These are phyloP conservation scores for Candida parachauliodes DNA, from an alignment of 805 yeast genomes.

Conservation along the genomic window DNA sequence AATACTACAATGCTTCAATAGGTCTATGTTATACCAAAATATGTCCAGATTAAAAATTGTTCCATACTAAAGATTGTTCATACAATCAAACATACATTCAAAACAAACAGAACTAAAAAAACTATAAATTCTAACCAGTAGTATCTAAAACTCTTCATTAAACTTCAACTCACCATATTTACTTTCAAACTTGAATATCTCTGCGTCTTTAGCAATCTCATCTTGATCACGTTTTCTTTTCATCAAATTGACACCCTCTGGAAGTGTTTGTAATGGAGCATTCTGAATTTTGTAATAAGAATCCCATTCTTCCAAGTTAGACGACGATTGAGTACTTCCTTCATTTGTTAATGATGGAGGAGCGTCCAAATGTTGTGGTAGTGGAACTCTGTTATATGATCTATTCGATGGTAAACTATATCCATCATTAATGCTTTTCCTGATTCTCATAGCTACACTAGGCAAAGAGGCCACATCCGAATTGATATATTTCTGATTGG, in stretches of 20 bases:
- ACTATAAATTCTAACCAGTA: constrained; percentile 3
- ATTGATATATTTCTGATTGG: constrained; percentile 12
- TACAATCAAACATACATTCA: too few relatives aligned
- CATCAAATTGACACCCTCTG: constrained; percentile 11
- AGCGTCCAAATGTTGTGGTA: constrained; percentile 37
- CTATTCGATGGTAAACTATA: constrained; percentile 27
- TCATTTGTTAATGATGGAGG: constrained; percentile 44
- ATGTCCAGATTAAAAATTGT: too few relatives aligned
- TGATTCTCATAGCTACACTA: constrained; percentile 66
- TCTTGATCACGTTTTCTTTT: constrained; percentile 23
- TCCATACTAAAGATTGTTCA: too few relatives aligned
- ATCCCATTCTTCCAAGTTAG: constrained; percentile 44
- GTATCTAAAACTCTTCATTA: constrained; percentile 43
- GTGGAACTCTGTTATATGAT: constrained; percentile 27
- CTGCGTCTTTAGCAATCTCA: constrained; percentile 17
- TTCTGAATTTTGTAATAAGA: constrained; percentile 10
- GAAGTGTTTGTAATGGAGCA: constrained; percentile 14
- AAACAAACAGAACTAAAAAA: too few relatives aligned
- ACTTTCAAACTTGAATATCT: constrained; percentile 13
- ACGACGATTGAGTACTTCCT: constrained; percentile 42
- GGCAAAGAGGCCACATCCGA: constrained; percentile 41
- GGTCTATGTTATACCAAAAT: too few relatives aligned
- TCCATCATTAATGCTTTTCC: constrained; percentile 65
- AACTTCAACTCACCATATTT: constrained; percentile 45
- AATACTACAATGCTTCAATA: too few relatives aligned